Evolutionary conservation across 139 green algal species (phyloP).

Genomic region (Picochlorum sp.): DNA sequence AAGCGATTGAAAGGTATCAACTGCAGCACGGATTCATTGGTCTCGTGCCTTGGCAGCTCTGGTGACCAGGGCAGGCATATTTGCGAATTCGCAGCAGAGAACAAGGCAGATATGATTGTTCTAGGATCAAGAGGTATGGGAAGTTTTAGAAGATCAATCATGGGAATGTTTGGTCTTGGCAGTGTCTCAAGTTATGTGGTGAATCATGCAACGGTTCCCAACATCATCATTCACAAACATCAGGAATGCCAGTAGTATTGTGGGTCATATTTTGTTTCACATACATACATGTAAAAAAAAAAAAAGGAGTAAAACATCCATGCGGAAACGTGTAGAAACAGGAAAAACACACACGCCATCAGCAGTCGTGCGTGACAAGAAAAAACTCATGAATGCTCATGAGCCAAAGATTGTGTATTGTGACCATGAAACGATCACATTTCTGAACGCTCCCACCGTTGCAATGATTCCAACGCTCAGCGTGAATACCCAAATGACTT

Average conservation of each 20-base stretch:
- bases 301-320: not conserved
- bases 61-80: slow-evolving; percentile 26
- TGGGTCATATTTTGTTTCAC: not conserved
- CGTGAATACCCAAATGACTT: not conserved
- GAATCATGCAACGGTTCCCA: slow-evolving; percentile 20
- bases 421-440: not conserved
- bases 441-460: not conserved
- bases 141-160: slow-evolving; percentile 16
- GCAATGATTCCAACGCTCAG: not conserved
- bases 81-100: slow-evolving; percentile 17
- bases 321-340: too few species aligned
- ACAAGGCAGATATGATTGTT: slow-evolving; percentile 39
- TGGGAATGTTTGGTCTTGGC: slow-evolving; percentile 36
- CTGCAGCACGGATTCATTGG: slow-evolving; percentile 10
- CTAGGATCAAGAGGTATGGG: slow-evolving; percentile 40
- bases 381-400: not conserved
- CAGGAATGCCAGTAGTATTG: not conserved
- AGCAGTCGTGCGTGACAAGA: too few species aligned
- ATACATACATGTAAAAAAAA: not conserved
- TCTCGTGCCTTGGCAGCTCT: slow-evolving; percentile 18
- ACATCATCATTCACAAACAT: slow-evolving; percentile 3
- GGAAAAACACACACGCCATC: too few species aligned
- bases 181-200: slow-evolving; percentile 34
- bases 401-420: slow-evolving; percentile 1
- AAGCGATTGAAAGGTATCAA: slow-evolving; percentile 7